phyloP scores from a whole-genome alignment of 2,329 filamentous ascomycete genomes.

The Alternaria metachromatica region DNA sequence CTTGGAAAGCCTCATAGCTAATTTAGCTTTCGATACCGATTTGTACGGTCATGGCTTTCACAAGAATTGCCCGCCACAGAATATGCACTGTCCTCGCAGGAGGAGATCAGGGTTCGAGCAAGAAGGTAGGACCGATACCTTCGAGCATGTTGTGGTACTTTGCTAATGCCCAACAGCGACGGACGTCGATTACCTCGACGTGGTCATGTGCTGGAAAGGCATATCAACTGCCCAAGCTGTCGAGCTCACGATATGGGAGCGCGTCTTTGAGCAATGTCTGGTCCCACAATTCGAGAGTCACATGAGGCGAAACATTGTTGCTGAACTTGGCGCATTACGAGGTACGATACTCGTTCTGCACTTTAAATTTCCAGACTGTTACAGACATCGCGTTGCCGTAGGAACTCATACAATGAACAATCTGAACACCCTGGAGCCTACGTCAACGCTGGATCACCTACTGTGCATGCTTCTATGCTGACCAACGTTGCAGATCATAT shows the following conservation, averaged over 20 bases:
- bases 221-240: slow-evolving; percentile 33
- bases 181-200: slow-evolving; percentile 40
- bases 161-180: slow-evolving; percentile 7
- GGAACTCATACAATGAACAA: not conserved
- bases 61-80: slow-evolving; percentile 8
- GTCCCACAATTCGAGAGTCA: slow-evolving; percentile 23
- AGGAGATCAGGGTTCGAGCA: slow-evolving; percentile 26
- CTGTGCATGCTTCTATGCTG: not conserved
- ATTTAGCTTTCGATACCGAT: slow-evolving; percentile 20
- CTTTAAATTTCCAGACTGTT: not conserved
- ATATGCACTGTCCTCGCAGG: slow-evolving; percentile 32
- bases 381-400: not conserved
- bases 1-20: slow-evolving; percentile 11
- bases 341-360: not conserved
- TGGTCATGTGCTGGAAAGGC: slow-evolving; percentile 46
- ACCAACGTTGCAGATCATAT: slow-evolving; percentile 8
- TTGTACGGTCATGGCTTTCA: slow-evolving; percentile 24
- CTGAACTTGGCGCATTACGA: slow-evolving; percentile 5
- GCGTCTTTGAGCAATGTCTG: slow-evolving; percentile 29
- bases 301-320: slow-evolving; percentile 18
- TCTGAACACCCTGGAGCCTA: not conserved
- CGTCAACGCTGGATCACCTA: not conserved
- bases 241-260: slow-evolving; percentile 45
- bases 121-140: slow-evolving; percentile 9
- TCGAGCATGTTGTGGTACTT: not conserved